A percentile compares a stretch with the other conserved stretches of the same genome.
Conservation (phyloP, 2,329 filamentous ascomycete species). For the Gaeumannomyces tritici region DNA sequence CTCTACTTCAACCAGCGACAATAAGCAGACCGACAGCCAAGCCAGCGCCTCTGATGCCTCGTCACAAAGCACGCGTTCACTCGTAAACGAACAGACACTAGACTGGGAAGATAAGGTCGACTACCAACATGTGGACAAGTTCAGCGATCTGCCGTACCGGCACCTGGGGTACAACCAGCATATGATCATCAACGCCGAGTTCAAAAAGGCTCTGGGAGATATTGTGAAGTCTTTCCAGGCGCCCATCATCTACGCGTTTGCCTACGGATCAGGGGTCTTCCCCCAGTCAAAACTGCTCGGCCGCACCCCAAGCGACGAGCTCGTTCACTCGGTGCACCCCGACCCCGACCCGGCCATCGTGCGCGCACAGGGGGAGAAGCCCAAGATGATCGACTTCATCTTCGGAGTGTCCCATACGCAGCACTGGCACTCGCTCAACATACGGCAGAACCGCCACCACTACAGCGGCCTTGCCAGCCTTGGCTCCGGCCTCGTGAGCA, state of each 20-base stretch:
- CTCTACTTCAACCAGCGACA: background rate
- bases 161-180: slow-evolving; percentile 94
- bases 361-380: slow-evolving; percentile 75
- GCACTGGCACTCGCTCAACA: slow-evolving; percentile 93
- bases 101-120: slow-evolving; percentile 72
- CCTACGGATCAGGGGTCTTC: slow-evolving; percentile 95
- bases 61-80: background rate
- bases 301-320: slow-evolving; percentile 42
- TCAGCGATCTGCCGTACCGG: slow-evolving; percentile 65
- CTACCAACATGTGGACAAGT: slow-evolving; percentile 55
- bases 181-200: slow-evolving; percentile 90
- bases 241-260: slow-evolving; percentile 92
- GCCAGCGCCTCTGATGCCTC: background rate
- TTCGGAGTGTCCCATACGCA: slow-evolving; percentile 91
- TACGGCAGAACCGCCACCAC: slow-evolving; percentile 80
- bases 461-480: slow-evolving; percentile 80
- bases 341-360: slow-evolving; percentile 71
- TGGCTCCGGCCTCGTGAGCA: slow-evolving; percentile 76
- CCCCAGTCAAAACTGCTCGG: slow-evolving; percentile 55
- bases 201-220: slow-evolving; percentile 80
- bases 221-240: slow-evolving; percentile 88
- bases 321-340: slow-evolving; percentile 62
- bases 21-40: background rate
- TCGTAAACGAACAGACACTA: slow-evolving; percentile 1
- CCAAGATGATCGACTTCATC: slow-evolving; percentile 98